A percentile compares a stretch with the other conserved stretches of the same genome.
Conservation (phyloP, 768 basidiomycete species). For the Saitozyma podzolica region DNA sequence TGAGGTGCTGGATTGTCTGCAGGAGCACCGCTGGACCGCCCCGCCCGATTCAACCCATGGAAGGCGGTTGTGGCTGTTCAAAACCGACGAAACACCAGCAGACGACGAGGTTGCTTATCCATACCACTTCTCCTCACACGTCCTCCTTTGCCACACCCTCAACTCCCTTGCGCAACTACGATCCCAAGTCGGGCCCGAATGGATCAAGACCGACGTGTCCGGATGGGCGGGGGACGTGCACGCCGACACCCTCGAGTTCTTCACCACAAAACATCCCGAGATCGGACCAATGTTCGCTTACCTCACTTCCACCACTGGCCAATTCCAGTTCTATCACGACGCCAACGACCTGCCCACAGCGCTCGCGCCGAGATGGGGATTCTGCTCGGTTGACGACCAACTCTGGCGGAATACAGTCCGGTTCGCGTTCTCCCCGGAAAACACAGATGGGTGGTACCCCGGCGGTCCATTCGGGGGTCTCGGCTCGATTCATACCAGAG, state of each 20-base stretch:
- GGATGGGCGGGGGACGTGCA: not conserved
- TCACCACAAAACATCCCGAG: not conserved
- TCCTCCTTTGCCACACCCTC: constrained; percentile 8
- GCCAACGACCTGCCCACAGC: constrained; percentile 9
- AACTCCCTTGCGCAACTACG: not conserved
- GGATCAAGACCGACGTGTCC: not conserved
- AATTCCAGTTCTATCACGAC: constrained; percentile 12
- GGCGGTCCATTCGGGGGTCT: not conserved
- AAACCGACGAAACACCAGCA: not conserved
- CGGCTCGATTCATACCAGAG: not conserved
- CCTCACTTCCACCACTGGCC: constrained; percentile 5
- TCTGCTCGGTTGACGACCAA: not conserved
- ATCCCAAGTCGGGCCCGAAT: not conserved
- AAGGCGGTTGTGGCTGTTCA: not conserved
- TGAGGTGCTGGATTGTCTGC: not conserved
- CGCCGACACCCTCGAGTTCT: not conserved
- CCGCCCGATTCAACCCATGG: not conserved
- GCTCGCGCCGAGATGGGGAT: constrained; percentile 3
- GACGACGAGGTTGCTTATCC: not conserved
- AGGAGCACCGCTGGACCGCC: not conserved
- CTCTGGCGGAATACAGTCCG: not conserved
- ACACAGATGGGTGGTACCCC: not conserved
- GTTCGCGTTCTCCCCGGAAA: not conserved
- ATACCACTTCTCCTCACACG: constrained; percentile 9
- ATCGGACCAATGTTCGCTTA: constrained; percentile 8